Percentiles rank a stretch among this genome's conserved stretches.
Conservation (phyloP, 192 early-diverging fungal species). For the Backusella westeae region DNA sequence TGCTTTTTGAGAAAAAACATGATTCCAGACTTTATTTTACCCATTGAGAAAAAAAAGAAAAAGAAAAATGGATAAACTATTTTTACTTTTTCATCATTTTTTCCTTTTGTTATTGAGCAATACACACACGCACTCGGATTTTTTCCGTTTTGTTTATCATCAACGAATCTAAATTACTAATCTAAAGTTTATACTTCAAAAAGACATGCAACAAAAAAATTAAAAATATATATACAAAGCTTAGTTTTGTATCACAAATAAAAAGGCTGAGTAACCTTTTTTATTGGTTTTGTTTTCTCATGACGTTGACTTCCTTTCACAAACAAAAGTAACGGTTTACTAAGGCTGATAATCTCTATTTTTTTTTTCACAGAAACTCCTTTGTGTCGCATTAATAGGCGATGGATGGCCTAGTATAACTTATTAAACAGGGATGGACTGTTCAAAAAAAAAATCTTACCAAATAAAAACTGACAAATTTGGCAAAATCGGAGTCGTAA, state of each 20-base stretch:
- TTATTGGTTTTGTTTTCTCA: conserved; percentile 5
- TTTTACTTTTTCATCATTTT: not conserved
- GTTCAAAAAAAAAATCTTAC: not conserved
- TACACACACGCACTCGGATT: not conserved
- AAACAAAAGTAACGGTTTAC: not conserved
- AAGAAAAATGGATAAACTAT: not conserved
- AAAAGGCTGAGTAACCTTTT: conserved; percentile 1
- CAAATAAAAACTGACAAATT: not conserved
- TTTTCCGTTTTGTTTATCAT: not conserved
- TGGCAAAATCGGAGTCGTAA: not conserved
- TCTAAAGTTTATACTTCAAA: conserved; percentile 1
- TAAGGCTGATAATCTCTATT: not conserved
- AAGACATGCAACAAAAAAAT: not conserved
- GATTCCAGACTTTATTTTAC: not conserved
- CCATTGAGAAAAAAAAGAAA: not conserved
- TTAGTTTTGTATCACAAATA: not conserved
- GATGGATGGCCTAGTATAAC: not conserved
- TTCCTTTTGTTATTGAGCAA: not conserved
- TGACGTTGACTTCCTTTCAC: not conserved
- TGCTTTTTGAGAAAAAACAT: not conserved
- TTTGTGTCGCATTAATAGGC: not conserved
- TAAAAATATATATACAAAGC: not conserved
- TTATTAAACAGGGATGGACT: not conserved
- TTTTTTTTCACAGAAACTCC: not conserved
- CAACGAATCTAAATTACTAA: conserved; percentile 6